Conservation (phyloP, 2,329 filamentous ascomycete species). For the Triangularia setosa region DNA sequence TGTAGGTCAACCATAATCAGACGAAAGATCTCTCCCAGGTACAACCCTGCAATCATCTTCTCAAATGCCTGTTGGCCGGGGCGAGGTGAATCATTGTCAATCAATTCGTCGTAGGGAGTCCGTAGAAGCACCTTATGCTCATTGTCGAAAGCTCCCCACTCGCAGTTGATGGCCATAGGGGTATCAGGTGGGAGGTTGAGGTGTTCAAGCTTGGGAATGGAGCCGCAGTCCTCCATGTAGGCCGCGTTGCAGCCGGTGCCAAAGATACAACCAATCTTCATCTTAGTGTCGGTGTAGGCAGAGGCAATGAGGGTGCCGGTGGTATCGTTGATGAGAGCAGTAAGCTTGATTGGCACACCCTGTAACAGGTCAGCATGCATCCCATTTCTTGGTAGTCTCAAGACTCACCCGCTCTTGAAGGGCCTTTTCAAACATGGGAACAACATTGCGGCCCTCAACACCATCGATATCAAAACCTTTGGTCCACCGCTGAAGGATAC, state of each 20-base stretch:
- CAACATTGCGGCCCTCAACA: conserved; percentile 86
- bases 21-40: conserved; percentile 92
- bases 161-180: conserved; percentile 95
- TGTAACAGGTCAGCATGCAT: conserved; percentile 34
- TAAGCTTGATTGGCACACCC: conserved; percentile 87
- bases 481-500: conserved; percentile 90
- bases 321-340: conserved; percentile 94
- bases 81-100: conserved; percentile 87
- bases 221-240: conserved; percentile 92
- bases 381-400: not conserved
- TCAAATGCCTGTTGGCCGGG: conserved; percentile 94
- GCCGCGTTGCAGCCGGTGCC: conserved; percentile 97
- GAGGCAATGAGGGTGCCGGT: conserved; percentile 96
- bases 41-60: conserved; percentile 96
- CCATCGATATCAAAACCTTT: conserved; percentile 95
- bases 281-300: conserved; percentile 87
- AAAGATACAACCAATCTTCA: conserved; percentile 97
- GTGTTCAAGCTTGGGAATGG: conserved; percentile 89
- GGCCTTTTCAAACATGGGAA: conserved; percentile 80
- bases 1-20: conserved; percentile 81
- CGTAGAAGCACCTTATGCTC: conserved; percentile 82
- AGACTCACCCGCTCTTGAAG: conserved; percentile 60
- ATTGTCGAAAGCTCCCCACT: conserved; percentile 96
- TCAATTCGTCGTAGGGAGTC: conserved; percentile 79
- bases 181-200: conserved; percentile 80